These are phyloP conservation scores for Colletotrichum horii DNA, from an alignment of 2,329 filamentous ascomycete species.

Conservation along the genomic window DNA sequence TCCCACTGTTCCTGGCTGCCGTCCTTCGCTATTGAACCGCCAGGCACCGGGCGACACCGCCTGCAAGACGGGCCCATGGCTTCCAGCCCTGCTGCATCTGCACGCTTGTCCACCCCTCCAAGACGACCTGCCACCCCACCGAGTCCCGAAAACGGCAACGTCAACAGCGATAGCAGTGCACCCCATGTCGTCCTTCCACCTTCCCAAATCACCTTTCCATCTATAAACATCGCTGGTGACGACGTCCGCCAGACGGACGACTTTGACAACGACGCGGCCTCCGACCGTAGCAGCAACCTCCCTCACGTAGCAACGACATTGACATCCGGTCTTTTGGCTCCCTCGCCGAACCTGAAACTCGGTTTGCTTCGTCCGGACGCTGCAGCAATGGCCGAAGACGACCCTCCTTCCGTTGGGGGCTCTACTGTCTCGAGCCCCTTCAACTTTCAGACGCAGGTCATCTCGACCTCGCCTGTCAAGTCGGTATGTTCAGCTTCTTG, in stretches of 20 bases:
- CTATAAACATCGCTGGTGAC: conserved; percentile 5
- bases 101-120: conserved; percentile 46
- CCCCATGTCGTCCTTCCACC: conserved; percentile 3
- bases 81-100: conserved; percentile 48
- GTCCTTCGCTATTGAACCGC: background rate
- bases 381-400: conserved; percentile 41
- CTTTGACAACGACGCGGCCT: background rate
- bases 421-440: conserved; percentile 70
- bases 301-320: conserved; percentile 20
- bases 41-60: background rate
- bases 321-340: conserved; percentile 14
- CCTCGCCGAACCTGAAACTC: background rate
- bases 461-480: conserved; percentile 78
- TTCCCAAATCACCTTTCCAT: background rate
- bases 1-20: background rate
- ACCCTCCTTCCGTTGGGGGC: conserved; percentile 23
- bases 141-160: conserved; percentile 36
- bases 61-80: conserved; percentile 54
- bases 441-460: conserved; percentile 88
- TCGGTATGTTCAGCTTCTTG: conserved; percentile 62
- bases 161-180: conserved; percentile 1
- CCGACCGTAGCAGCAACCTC: background rate
- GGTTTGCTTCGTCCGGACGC: conserved; percentile 25
- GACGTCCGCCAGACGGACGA: background rate
- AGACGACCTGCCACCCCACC: conserved; percentile 67